Evolutionary conservation across 2,329 filamentous ascomycete species (phyloP), one percentile per base, ranked within the genome.

Genomic region (Aspergillus sp.): DNA sequence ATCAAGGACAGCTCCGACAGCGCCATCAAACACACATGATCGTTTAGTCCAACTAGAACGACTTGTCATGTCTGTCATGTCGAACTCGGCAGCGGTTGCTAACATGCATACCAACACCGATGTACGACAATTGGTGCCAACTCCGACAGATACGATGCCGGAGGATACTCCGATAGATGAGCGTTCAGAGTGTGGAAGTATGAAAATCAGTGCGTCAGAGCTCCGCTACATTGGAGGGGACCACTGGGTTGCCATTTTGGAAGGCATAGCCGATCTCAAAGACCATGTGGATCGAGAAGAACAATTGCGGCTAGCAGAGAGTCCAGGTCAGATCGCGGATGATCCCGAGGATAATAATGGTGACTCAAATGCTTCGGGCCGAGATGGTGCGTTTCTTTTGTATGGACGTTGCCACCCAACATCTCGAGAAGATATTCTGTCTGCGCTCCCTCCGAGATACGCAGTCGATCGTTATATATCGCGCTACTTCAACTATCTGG

Each of bases 11-110:
- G 65, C 65, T 69, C 59, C 49, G 62, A 67, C 57, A 71, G 74
- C 83, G 76, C 42, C 7, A 17, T n/a, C 42, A 6, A 49, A 13
- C n/a, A 20, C 18, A 7, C 82, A 85, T 72, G 83, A 82, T 66
- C 80, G 82, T 60, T 81, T 85, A 64, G 80, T 82, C 64, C 76
- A 82, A 55, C 74, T 85, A 49, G 83, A 85, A 71, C 79, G 78
- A 57, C 72, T 85, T 58, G 83, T 85, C 48, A 73, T 84, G 52
- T 82, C 81, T 13, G 66, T 85, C 53, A 83, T 80, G 70, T 22
- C 41, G 1, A 5, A 42, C 3, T 38, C 48, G 30, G 8, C 42
- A n/a, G 9, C 38, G 12, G 18, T 15, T 17, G 38, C 32, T 17
- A 15, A n/a, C 6, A 15, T 24, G 22, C 22, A 12, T 34, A 9